These are phyloP conservation scores for Cryptococcus floricola DNA, from an alignment of 1,284 basidiomycete genomes.

Conservation along the genomic window DNA sequence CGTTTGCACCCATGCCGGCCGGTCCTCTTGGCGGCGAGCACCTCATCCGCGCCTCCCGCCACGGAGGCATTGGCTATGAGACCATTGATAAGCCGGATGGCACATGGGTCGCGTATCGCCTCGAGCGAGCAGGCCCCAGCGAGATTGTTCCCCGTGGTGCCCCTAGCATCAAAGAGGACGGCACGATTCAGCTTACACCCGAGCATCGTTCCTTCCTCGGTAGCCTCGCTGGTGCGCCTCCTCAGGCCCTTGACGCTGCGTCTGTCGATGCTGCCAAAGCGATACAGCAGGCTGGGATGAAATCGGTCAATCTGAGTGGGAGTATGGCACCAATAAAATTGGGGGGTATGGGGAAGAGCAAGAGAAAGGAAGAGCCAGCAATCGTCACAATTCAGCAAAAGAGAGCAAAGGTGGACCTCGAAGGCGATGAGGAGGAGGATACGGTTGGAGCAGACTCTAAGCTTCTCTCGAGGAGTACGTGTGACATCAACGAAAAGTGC, in stretches of 20 bases:
- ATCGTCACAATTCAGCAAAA: slow-evolving; percentile 37
- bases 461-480: slow-evolving; percentile 46
- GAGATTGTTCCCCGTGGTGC: slow-evolving; percentile 27
- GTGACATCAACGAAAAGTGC: background rate
- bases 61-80: slow-evolving; percentile 38
- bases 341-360: slow-evolving; percentile 16
- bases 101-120: slow-evolving; percentile 40
- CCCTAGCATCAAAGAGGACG: slow-evolving; percentile 19
- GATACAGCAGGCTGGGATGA: slow-evolving; percentile 1
- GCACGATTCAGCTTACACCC: slow-evolving; percentile 13
- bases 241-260: background rate
- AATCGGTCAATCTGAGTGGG: slow-evolving; percentile 11
- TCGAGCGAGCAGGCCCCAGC: slow-evolving; percentile 31
- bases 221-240: slow-evolving; percentile 24
- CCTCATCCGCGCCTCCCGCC: slow-evolving; percentile 25
- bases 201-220: slow-evolving; percentile 34
- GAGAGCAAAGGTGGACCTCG: slow-evolving; percentile 30
- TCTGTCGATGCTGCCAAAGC: background rate
- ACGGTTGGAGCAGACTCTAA: slow-evolving; percentile 50
- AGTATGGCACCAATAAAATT: slow-evolving; percentile 42
- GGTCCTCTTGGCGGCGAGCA: slow-evolving; percentile 35
- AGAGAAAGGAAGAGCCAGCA: slow-evolving; percentile 31
- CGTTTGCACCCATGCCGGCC: slow-evolving; percentile 72
- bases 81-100: slow-evolving; percentile 58
- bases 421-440: slow-evolving; percentile 70